phyloP scores from a whole-genome alignment of 164 flowering plant genomes.

The Vitis vinifera region ASM3070453v1 NC_081815.1:16299001-16299500 shows the following conservation, averaged over 20 bases:
- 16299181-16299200: background rate
- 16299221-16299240: background rate
- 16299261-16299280: background rate
- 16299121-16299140: background rate
- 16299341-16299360: background rate
- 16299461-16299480: too few relatives aligned
- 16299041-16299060: background rate
- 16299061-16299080: background rate
- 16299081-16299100: background rate
- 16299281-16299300: background rate
- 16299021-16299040: constrained; percentile 1
- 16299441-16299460: too few relatives aligned
- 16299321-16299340: background rate
- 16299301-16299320: background rate
- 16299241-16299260: background rate
- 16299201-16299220: background rate
- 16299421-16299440: too few relatives aligned
- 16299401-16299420: too few relatives aligned
- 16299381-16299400: background rate
- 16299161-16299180: background rate
- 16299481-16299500: too few relatives aligned
- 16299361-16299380: too few relatives aligned
- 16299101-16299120: background rate
- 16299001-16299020: constrained; percentile 1
- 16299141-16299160: background rate